Percentiles rank a stretch among this genome's conserved stretches.
These are phyloP conservation scores for Calamus simplicifolius DNA, from an alignment of 176 grass and related monocot genomes.

Conservation along the genomic window DNA sequence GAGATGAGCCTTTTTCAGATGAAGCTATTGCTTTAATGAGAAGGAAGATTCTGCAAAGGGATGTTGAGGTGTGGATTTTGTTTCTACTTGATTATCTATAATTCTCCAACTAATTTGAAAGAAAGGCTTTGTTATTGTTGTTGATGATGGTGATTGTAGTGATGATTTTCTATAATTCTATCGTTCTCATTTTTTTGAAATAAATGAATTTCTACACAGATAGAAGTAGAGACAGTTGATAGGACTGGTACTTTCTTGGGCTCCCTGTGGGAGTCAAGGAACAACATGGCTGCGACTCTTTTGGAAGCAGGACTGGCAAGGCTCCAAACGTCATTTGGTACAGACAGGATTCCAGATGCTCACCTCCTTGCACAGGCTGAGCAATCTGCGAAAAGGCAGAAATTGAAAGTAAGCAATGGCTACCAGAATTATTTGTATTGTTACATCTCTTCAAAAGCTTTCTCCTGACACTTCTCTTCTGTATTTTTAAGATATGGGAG, in stretches of 20 bases:
- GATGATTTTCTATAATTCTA: too few relatives aligned
- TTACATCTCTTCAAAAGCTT: too few relatives aligned
- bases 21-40: conserved; percentile 99
- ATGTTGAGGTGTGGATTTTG: conserved; percentile 60
- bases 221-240: conserved; percentile 93
- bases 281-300: conserved; percentile 67
- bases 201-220: conserved; percentile 30
- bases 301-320: conserved; percentile 82
- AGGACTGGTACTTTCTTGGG: conserved; percentile 95
- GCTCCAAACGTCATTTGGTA: conserved; percentile 69
- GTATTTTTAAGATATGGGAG: conserved; percentile 77
- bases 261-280: conserved; percentile 78
- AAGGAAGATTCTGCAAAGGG: conserved; percentile 72
- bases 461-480: background rate
- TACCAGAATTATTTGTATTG: background rate
- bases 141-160: too few relatives aligned
- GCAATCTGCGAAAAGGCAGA: conserved; percentile 81
- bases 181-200: background rate
- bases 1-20: conserved; percentile 71
- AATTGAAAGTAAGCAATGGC: conserved; percentile 54
- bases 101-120: background rate
- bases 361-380: conserved; percentile 49
- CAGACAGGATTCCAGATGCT: conserved; percentile 79
- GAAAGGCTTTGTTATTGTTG: too few relatives aligned
- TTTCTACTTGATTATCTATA: background rate